Percentiles rank a stretch among this genome's conserved stretches.
These are phyloP conservation scores for Neurospora intermedia DNA, from an alignment of 495 filamentous ascomycete species.

Conservation along the genomic window DNA sequence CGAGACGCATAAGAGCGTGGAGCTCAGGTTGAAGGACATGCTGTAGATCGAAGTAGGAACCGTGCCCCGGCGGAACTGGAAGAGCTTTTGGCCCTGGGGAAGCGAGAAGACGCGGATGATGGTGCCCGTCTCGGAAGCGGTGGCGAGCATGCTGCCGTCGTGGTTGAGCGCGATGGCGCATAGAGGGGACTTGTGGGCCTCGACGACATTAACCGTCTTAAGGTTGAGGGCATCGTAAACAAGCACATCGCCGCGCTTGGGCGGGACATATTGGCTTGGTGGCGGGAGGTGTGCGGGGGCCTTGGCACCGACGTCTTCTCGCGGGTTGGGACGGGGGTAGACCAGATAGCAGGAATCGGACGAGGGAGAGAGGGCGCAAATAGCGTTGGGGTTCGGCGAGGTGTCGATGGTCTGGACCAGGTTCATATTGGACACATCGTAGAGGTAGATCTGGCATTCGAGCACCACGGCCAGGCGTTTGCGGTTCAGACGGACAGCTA, in stretches of 20 bases:
- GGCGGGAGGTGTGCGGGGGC: slow-evolving; percentile 81
- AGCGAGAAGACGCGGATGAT: slow-evolving; percentile 93
- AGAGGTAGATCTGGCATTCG: slow-evolving; percentile 92
- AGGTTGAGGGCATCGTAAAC: slow-evolving; percentile 80
- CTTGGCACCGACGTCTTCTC: slow-evolving; percentile 41
- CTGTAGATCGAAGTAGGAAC: slow-evolving; percentile 91
- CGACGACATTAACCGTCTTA: slow-evolving; percentile 84
- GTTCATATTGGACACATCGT: slow-evolving; percentile 97
- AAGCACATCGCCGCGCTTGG: slow-evolving; percentile 84
- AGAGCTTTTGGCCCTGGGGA: slow-evolving; percentile 80
- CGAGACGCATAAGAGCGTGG: slow-evolving; percentile 86
- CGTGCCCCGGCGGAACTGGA: slow-evolving; percentile 87
- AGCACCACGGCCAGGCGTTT: slow-evolving; percentile 88
- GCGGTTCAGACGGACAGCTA: slow-evolving; percentile 85
- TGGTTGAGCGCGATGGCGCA: slow-evolving; percentile 82
- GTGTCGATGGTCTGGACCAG: slow-evolving; percentile 82
- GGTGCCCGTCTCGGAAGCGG: slow-evolving; percentile 92
- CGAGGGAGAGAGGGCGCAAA: slow-evolving; percentile 84
- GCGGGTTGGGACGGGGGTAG: slow-evolving; percentile 81
- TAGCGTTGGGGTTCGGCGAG: slow-evolving; percentile 82
- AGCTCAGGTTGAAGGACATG: slow-evolving; percentile 98
- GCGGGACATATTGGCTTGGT: slow-evolving; percentile 57
- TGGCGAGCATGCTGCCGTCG: slow-evolving; percentile 87
- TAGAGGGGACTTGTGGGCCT: slow-evolving; percentile 88
- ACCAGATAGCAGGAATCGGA: slow-evolving; percentile 94